Base-by-base conservation (phyloP, 106 monocot genomes). In the Acorus gramineus region DNA sequence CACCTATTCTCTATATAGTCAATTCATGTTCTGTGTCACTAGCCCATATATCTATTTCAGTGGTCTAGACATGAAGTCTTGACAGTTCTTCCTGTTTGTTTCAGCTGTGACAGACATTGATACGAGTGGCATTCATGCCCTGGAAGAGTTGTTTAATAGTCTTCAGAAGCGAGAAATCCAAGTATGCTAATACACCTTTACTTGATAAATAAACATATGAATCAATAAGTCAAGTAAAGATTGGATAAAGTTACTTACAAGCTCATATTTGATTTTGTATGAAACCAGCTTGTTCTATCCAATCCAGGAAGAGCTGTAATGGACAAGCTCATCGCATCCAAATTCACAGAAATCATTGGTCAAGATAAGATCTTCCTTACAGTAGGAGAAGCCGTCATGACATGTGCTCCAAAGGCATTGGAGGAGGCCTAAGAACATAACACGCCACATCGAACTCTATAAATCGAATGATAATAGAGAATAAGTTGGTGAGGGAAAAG, bases 41-140 rank as follows among this genome's bases (percentile, higher is more conserved):
- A 3, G 45, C 55, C 5, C 69, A 43, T 3, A 9, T 3, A 49
- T 11, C 3, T 5, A 48, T 42, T n/a, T 13, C 56, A 47, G 2
- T 46, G 7, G 11, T 66, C 44, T 49, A 51, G 28, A 45, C 11
- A 2, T 28, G 28, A 28, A 28, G 28, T 28, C 28, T 28, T 28
- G 28, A 28, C 28, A 28, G 28, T 28, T 47, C 45, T 7, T 48
- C 14, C 44, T 43, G 14, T 6, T 13, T 64, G 11, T 65, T 76
- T 49, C 82, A 89, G 89, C 89, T 7, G 89, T 89, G 8, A 85
- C 76, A 11, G 77, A 89, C 57, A 79, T 89, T 11, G 89, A 89
- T 61, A 89, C 85, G 1, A 84, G 89, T 12, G 89, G 89, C 61
- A 81, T 89, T 63, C 79, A 82, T 73, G 73, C 85, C 47, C 64